Evolutionary conservation across 495 filamentous ascomycete species (phyloP).

Genomic region (Tuber microsphaerosporum): DNA sequence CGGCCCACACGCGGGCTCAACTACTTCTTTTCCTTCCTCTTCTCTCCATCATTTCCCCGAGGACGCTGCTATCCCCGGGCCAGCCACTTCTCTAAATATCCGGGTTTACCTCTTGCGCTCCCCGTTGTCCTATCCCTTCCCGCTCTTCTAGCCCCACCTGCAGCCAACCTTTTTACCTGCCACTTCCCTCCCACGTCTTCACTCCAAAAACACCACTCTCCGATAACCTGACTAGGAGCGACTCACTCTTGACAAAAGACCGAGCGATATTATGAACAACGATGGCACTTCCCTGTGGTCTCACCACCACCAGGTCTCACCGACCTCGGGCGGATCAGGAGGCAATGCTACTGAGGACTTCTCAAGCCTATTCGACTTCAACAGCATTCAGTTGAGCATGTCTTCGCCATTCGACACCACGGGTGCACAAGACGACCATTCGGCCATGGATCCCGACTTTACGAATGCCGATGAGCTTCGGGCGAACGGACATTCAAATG

Average conservation of each 20-base stretch:
- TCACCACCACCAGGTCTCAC: conserved; percentile 20
- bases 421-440: conserved; percentile 20
- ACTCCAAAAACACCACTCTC: conserved; percentile 7
- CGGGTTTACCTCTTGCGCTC: conserved; percentile 6
- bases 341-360: conserved; percentile 31
- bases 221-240: conserved; percentile 15
- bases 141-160: conserved; percentile 23
- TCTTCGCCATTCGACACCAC: conserved; percentile 36
- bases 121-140: conserved; percentile 13
- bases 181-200: conserved; percentile 10
- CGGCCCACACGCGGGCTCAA: conserved; percentile 42
- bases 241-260: conserved; percentile 12
- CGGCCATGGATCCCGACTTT: conserved; percentile 40
- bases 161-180: conserved; percentile 10
- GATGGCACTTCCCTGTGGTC: conserved; percentile 36
- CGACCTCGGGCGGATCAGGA: conserved; percentile 22
- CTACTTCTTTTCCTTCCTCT: conserved; percentile 5
- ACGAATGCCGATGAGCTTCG: conserved; percentile 14
- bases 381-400: conserved; percentile 31
- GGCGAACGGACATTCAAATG: conserved; percentile 18
- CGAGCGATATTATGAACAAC: conserved; percentile 32
- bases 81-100: conserved; percentile 14
- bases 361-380: conserved; percentile 40
- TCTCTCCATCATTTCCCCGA: not conserved
- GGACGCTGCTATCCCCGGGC: not conserved